Base-by-base conservation (phyloP, 2,329 filamentous ascomycete species). In the Clonostachys sp. region DNA sequence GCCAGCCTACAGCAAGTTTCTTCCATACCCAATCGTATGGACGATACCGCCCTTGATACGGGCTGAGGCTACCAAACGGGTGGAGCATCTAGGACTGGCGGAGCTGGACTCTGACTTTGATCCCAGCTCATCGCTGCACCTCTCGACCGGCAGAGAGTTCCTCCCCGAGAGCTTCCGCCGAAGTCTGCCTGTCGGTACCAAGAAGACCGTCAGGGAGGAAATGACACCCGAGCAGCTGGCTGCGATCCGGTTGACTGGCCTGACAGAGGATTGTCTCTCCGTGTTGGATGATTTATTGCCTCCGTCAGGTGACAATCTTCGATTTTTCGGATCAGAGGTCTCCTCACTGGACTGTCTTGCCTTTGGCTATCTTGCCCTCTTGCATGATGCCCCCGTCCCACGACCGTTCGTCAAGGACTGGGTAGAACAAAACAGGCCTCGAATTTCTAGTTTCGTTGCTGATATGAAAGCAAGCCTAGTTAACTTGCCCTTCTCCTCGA, bases 21-120 rank as follows among this genome's bases (percentile, higher is more conserved):
- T 97, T 38, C 81, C 87, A 39, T 95, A 94, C 75, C 91, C 94
- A 16, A 77, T 91, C 52, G 91, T 91, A 57, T 99, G 94, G 81
- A 87, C 87, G 40, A 75, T 95, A 6, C 91, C 91, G 3, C 84
- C 87, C 1, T 74, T 81, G 48, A 74, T 90, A 46, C 87, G 91
- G 44, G 74, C 83, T 12, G 75, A 81, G 36, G 91, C 91, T 33
- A 80, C 87, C 58, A 67, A 74, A 52, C 78, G 86, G 53, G 91
- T 89, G 10, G 80, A 81, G 48, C 80, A 87, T 56, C 73, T 90
- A 4, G 84, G 84, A 13, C 73, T 92, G 46, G 83, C 82, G 10
- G 78, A 81, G 35, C 70, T 91, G 38, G 86, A 89, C 57, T 74
- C 82, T 34, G 81, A 86, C 58, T 68, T 70, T 49, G 67, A 70